phyloP scores from a whole-genome alignment of 768 basidiomycete genomes.

The Termitomyces sp. region DNA sequence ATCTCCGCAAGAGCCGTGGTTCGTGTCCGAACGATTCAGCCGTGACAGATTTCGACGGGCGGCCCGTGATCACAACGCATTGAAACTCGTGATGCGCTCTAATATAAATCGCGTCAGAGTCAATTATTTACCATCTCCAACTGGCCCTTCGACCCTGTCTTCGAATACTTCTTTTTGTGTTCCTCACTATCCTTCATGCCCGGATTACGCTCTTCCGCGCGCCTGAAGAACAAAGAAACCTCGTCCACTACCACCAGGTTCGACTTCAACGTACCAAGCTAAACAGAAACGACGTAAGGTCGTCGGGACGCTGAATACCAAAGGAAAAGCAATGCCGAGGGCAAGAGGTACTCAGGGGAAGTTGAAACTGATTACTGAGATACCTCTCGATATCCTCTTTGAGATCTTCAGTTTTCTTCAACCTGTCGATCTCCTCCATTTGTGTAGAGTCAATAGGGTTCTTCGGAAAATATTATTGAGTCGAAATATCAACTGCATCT shows the following conservation, averaged over 20 bases:
- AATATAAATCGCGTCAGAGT: background rate
- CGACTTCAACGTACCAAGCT: background rate
- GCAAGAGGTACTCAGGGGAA: constrained; percentile 10
- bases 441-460: constrained; percentile 29
- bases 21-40: too few species aligned
- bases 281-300: background rate
- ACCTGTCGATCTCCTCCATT: constrained; percentile 35
- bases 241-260: background rate
- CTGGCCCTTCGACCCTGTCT: too few species aligned
- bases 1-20: too few species aligned
- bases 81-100: background rate
- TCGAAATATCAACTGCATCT: constrained; percentile 18
- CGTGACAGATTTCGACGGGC: too few species aligned
- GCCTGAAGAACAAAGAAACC: background rate
- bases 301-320: background rate
- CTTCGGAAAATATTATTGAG: constrained; percentile 27
- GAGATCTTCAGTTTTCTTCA: constrained; percentile 33
- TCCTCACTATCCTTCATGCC: background rate
- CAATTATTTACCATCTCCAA: background rate
- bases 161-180: background rate
- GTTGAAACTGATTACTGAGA: constrained; percentile 22
- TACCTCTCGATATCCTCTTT: constrained; percentile 28
- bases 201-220: background rate
- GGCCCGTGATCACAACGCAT: background rate
- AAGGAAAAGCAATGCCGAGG: background rate